Conservation (phyloP, 2,329 filamentous ascomycete genomes). For the Lachnum nothofagi region DNA sequence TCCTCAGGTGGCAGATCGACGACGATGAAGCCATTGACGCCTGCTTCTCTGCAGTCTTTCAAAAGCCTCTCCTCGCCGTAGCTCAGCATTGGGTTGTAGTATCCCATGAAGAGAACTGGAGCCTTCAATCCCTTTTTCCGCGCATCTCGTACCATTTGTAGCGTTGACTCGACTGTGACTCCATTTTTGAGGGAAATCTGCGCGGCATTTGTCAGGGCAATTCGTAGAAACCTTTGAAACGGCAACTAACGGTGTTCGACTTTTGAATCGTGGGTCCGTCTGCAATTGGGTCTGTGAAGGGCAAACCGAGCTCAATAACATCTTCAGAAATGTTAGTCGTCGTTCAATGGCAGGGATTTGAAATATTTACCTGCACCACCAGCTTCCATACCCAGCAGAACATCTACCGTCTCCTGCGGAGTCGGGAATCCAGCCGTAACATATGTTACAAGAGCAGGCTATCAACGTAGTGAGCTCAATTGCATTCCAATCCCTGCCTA, state of each 20-base stretch:
- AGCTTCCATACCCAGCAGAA: constrained; percentile 84
- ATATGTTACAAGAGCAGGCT: constrained; percentile 79
- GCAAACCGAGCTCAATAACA: constrained; percentile 89
- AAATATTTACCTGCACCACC: constrained; percentile 71
- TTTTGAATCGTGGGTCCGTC: constrained; percentile 97
- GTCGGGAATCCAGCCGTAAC: constrained; percentile 91
- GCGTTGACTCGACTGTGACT: constrained; percentile 72
- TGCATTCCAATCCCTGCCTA: not conserved
- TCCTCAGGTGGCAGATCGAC: constrained; percentile 95
- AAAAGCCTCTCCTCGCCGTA: constrained; percentile 91
- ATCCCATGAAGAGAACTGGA: constrained; percentile 93
- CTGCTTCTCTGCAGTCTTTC: constrained; percentile 74
- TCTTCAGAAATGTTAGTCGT: constrained; percentile 47
- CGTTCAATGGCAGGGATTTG: not conserved
- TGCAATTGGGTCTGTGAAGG: constrained; percentile 96
- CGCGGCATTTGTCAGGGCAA: constrained; percentile 15
- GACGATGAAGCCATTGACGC: constrained; percentile 94
- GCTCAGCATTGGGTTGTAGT: constrained; percentile 92
- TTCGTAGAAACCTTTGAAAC: not conserved
- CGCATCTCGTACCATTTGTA: constrained; percentile 79
- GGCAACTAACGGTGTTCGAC: constrained; percentile 67
- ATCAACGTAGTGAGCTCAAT: constrained; percentile 7
- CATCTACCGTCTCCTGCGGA: constrained; percentile 73
- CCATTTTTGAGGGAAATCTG: constrained; percentile 76
- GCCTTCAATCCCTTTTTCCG: constrained; percentile 70